These are phyloP conservation scores for Tetramitus jugosus DNA, from an alignment of 208 protist genomes.

Conservation along the genomic window DNA sequence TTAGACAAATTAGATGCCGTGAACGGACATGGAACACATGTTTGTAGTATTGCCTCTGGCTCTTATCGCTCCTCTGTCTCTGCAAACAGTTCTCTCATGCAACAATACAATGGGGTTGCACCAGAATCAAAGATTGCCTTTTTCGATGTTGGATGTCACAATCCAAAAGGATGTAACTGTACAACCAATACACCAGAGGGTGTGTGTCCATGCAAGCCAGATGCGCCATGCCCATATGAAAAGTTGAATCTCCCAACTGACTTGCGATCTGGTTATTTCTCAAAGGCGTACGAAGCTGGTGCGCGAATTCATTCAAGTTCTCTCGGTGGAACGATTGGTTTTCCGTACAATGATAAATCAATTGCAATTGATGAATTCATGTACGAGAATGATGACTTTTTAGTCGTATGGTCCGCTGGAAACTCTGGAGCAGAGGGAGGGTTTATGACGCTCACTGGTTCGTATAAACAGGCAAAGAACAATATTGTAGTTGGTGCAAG, in stretches of 20 bases:
- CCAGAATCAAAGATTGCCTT: slow-evolving; percentile 6
- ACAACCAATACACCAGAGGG: too few species aligned
- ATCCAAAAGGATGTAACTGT: background rate
- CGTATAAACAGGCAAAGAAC: background rate
- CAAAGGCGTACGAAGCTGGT: slow-evolving; percentile 28
- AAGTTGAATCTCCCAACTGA: slow-evolving; percentile 2
- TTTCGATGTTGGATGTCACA: slow-evolving; percentile 12
- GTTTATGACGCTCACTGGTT: background rate
- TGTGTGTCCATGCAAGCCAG: background rate
- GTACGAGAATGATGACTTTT: slow-evolving; percentile 7
- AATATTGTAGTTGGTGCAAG: background rate
- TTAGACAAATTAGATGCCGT: background rate
- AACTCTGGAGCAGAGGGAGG: slow-evolving; percentile 5
- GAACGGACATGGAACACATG: slow-evolving; percentile 14
- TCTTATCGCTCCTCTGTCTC: too few species aligned
- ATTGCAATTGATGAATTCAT: background rate
- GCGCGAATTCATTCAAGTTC: slow-evolving; percentile 69
- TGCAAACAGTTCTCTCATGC: too few species aligned
- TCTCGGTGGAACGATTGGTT: slow-evolving; percentile 55
- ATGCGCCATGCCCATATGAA: background rate
- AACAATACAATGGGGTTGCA: slow-evolving; percentile 21
- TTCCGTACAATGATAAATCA: background rate
- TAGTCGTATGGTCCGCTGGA: slow-evolving; percentile 6
- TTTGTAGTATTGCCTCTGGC: background rate
- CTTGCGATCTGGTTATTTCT: background rate